These are phyloP conservation scores for Ophiostoma triangulosporum DNA, from an alignment of 2,329 filamentous ascomycete genomes.

Conservation along the genomic window DNA sequence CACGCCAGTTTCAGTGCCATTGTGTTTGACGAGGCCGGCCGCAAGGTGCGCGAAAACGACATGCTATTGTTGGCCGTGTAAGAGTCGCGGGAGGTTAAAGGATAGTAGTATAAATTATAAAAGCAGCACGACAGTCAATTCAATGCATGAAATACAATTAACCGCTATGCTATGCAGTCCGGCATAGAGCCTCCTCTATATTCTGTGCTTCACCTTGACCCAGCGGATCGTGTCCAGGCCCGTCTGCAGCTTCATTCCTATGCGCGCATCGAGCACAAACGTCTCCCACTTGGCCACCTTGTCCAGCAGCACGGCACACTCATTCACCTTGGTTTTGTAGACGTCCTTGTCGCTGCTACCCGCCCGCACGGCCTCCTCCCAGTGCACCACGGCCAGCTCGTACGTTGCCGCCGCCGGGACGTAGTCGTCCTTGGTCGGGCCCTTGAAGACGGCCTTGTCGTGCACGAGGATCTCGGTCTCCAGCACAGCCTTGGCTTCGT, in stretches of 20 bases:
- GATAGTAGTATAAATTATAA: background rate
- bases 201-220: slow-evolving; percentile 31
- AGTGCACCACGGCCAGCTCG: slow-evolving; percentile 71
- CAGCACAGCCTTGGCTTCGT: slow-evolving; percentile 53
- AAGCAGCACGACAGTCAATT: background rate
- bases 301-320: slow-evolving; percentile 52
- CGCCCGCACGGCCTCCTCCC: slow-evolving; percentile 46
- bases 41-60: slow-evolving; percentile 7
- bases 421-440: slow-evolving; percentile 53
- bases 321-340: slow-evolving; percentile 34
- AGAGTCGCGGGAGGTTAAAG: no score
- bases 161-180: no score
- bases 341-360: slow-evolving; percentile 11
- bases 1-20: slow-evolving; percentile 23
- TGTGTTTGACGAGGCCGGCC: slow-evolving; percentile 23
- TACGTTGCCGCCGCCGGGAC: slow-evolving; percentile 64
- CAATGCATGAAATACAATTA: background rate
- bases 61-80: slow-evolving; percentile 1
- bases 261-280: slow-evolving; percentile 60
- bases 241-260: slow-evolving; percentile 60
- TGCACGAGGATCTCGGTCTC: slow-evolving; percentile 51
- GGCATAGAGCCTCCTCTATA: no score
- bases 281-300: slow-evolving; percentile 56
- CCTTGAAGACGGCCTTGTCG: slow-evolving; percentile 46
- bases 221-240: slow-evolving; percentile 51